Conservation (phyloP, 352 stramenopile genomes). For the Phytophthora brassicae region DNA sequence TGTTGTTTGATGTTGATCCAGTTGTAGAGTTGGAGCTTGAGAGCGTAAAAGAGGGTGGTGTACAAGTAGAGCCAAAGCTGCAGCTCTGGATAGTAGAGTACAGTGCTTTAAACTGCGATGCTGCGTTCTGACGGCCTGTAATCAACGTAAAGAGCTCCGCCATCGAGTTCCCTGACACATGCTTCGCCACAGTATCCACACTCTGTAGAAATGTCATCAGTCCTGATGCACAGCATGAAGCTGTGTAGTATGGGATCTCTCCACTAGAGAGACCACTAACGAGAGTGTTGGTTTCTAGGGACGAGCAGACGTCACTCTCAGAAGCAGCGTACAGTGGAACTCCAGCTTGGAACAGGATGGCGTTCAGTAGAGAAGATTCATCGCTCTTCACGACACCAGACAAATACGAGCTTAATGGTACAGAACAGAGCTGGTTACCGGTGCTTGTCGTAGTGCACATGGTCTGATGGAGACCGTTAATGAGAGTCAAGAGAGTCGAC, state of each 20-base stretch:
- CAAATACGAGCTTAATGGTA: slow-evolving; percentile 46
- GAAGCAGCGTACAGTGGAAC: slow-evolving; percentile 55
- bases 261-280: slow-evolving; percentile 39
- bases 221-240: slow-evolving; percentile 48
- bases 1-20: slow-evolving; percentile 22
- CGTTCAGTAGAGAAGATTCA: slow-evolving; percentile 41
- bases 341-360: slow-evolving; percentile 44
- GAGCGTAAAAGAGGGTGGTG: slow-evolving; percentile 41
- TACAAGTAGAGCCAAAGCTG: slow-evolving; percentile 46
- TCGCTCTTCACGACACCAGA: slow-evolving; percentile 30
- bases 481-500: slow-evolving; percentile 41
- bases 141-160: slow-evolving; percentile 59
- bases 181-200: slow-evolving; percentile 45
- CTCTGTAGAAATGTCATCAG: slow-evolving; percentile 47
- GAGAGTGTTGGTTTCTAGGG: slow-evolving; percentile 41
- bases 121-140: slow-evolving; percentile 32
- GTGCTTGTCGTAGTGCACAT: slow-evolving; percentile 51
- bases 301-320: slow-evolving; percentile 41
- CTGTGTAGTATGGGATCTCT: slow-evolving; percentile 43
- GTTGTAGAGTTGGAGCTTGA: slow-evolving; percentile 17
- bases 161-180: slow-evolving; percentile 51
- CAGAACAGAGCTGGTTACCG: slow-evolving; percentile 47
- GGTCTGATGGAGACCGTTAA: slow-evolving; percentile 59
- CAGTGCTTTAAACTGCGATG: slow-evolving; percentile 36
- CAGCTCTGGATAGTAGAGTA: slow-evolving; percentile 47